Conservation (phyloP, 306 rosid genomes). For the Hippophae tibetana region DNA sequence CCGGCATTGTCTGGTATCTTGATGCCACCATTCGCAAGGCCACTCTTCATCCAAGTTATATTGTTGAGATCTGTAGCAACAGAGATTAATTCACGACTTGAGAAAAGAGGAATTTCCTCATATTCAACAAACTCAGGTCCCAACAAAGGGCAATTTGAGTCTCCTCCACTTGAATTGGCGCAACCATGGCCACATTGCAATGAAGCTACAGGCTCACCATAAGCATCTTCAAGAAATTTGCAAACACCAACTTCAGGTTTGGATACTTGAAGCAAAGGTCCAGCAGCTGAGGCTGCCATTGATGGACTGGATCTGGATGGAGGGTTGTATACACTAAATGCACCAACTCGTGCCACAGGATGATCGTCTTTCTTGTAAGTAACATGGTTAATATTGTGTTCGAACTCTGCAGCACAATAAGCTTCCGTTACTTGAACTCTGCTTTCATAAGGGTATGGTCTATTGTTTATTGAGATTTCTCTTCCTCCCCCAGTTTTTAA, state of each 20-base stretch:
- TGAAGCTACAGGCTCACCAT: conserved; percentile 42
- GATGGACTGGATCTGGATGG: conserved; percentile 22
- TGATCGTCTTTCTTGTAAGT: conserved; percentile 45
- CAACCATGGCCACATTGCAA: conserved; percentile 76
- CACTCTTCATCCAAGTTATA: conserved; percentile 95
- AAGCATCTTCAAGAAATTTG: conserved; percentile 50
- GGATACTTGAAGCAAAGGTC: conserved; percentile 46
- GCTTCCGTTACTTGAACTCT: conserved; percentile 45
- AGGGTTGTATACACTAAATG: conserved; percentile 56
- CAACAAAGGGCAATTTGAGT: conserved; percentile 37
- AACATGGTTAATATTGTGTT: conserved; percentile 34
- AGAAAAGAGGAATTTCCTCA: conserved; percentile 61
- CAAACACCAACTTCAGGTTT: conserved; percentile 43
- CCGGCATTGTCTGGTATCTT: conserved; percentile 17
- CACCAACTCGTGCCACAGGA: conserved; percentile 79
- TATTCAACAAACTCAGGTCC: conserved; percentile 88
- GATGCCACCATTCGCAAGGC: conserved; percentile 68
- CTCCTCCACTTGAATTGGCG: conserved; percentile 22
- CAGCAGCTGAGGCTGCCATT: conserved; percentile 56
- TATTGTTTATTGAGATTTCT: conserved; percentile 5
- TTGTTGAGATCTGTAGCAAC: conserved; percentile 84
- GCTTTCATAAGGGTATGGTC: conserved; percentile 20
- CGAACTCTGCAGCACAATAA: conserved; percentile 38
- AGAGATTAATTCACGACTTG: conserved; percentile 83
- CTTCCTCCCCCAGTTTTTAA: conserved; percentile 60